Evolutionary conservation across 768 basidiomycete species (phyloP).

Genomic region (Phaeotremella fagi): DNA sequence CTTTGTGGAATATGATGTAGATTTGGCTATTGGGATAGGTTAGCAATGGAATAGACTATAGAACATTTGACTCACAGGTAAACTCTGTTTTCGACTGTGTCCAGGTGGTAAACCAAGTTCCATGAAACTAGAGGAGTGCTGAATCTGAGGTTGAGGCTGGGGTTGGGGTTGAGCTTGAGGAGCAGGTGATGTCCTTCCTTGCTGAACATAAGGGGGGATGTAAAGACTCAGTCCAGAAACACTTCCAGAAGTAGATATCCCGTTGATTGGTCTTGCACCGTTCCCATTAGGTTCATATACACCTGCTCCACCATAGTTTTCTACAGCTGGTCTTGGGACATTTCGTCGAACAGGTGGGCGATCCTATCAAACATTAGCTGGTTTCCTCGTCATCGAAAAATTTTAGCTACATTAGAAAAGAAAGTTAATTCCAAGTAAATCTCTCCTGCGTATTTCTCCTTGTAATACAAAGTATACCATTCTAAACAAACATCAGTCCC

Average conservation of each 20-base stretch:
- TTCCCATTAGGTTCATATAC: slow-evolving; percentile 6
- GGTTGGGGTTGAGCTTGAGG: no score
- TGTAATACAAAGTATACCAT: slow-evolving; percentile 86
- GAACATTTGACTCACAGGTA: slow-evolving; percentile 21
- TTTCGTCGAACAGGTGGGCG: slow-evolving; percentile 38
- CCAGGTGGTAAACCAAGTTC: slow-evolving; percentile 36
- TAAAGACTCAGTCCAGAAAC: slow-evolving; percentile 43
- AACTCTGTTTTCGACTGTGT: slow-evolving; percentile 21
- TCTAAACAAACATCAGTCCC: slow-evolving; percentile 54
- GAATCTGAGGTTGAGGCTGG: not conserved
- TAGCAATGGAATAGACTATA: no score
- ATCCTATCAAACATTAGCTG: slow-evolving; percentile 13
- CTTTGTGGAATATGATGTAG: no score
- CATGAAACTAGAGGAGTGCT: slow-evolving; percentile 28
- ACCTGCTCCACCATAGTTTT: slow-evolving; percentile 19
- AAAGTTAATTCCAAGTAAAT: slow-evolving; percentile 91
- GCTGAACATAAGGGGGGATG: slow-evolving; percentile 40
- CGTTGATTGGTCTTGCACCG: slow-evolving; percentile 7
- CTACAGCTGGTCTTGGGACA: slow-evolving; percentile 25
- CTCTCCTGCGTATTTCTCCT: slow-evolving; percentile 73
- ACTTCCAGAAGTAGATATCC: slow-evolving; percentile 29
- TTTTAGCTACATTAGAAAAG: slow-evolving; percentile 59
- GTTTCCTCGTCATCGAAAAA: not conserved
- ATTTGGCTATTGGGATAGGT: no score
- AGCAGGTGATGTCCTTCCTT: slow-evolving; percentile 12